phyloP scores from a whole-genome alignment of 108 stramenopile genomes.

The Stephanodiscus triporus region DNA sequence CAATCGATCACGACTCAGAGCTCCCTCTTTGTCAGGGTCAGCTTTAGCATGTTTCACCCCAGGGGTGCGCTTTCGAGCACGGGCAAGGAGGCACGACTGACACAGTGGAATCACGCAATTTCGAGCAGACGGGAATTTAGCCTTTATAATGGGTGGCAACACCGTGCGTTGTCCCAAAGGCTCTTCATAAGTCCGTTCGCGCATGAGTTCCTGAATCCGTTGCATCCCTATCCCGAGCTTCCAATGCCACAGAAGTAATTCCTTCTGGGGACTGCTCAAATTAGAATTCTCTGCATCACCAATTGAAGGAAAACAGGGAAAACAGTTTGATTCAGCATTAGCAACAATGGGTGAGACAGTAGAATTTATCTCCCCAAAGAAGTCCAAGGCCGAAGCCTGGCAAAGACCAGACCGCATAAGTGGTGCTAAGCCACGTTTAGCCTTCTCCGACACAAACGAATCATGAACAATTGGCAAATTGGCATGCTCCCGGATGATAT shows the following conservation, averaged over 20 bases:
- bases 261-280: slow-evolving; percentile 44
- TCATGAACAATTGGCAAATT: not conserved
- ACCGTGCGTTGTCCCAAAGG: not conserved
- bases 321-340: no score
- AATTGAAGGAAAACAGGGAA: not conserved
- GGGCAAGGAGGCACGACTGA: not conserved
- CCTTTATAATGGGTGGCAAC: slow-evolving; percentile 1
- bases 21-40: not conserved
- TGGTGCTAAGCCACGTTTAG: not conserved
- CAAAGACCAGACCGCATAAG: no score
- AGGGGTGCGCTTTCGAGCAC: not conserved
- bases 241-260: slow-evolving; percentile 47
- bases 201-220: not conserved
- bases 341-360: no score
- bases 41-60: not conserved
- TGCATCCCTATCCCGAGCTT: slow-evolving; percentile 16
- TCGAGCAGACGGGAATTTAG: not conserved
- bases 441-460: not conserved
- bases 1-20: not conserved
- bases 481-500: not conserved
- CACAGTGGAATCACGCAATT: not conserved
- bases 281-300: slow-evolving; percentile 24
- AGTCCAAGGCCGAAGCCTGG: no score
- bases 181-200: not conserved
- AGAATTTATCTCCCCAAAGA: no score